phyloP scores from a whole-genome alignment of 2,329 filamentous ascomycete genomes.

The Exophiala oligosperma region DNA sequence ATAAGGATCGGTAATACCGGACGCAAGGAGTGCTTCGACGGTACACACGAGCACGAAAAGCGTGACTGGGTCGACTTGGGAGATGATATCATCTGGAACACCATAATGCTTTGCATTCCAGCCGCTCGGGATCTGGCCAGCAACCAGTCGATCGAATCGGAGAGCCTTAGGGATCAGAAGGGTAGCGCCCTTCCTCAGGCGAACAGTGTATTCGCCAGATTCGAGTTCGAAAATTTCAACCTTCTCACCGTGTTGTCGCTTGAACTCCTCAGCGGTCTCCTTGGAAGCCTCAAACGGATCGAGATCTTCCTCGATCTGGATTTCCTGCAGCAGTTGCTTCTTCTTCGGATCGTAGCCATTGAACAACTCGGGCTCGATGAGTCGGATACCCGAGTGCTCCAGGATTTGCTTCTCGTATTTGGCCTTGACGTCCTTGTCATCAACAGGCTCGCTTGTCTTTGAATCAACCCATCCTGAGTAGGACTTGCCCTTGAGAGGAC shows the following conservation, averaged over 20 bases:
- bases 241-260: conserved; percentile 94
- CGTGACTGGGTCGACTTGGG: conserved; percentile 94
- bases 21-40: conserved; percentile 83
- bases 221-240: conserved; percentile 97
- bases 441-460: conserved; percentile 91
- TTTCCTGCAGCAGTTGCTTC: conserved; percentile 97
- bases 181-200: conserved; percentile 91
- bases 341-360: conserved; percentile 96
- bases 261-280: conserved; percentile 96
- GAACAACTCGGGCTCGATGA: conserved; percentile 97
- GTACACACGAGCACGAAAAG: conserved; percentile 93
- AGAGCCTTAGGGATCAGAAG: conserved; percentile 96
- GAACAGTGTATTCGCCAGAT: conserved; percentile 90
- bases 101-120: conserved; percentile 97
- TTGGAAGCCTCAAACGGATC: conserved; percentile 97
- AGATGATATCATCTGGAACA: conserved; percentile 95
- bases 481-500: conserved; percentile 89
- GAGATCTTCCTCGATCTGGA: conserved; percentile 94
- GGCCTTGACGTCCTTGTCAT: conserved; percentile 95
- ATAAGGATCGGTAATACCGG: conserved; percentile 97
- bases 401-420: conserved; percentile 98
- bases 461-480: conserved; percentile 95
- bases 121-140: conserved; percentile 92
- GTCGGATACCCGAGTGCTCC: conserved; percentile 93
- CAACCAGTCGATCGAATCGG: conserved; percentile 94